These are phyloP conservation scores for Astragalus membranaceus DNA, from an alignment of 306 rosid genomes.

Conservation along the genomic window DNA sequence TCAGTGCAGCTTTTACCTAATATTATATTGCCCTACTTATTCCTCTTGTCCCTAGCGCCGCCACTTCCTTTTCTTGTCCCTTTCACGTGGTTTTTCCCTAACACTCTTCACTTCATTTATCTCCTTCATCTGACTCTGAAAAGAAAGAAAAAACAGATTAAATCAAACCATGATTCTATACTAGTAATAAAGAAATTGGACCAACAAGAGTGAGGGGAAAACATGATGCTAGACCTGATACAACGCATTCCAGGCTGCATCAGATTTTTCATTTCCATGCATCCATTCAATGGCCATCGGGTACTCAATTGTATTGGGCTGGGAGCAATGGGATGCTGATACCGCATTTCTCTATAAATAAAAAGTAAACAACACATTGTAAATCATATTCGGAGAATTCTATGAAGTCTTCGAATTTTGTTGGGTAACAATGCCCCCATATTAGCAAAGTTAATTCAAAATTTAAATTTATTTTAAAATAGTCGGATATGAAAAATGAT, in stretches of 20 bases:
- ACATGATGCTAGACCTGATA: constrained; percentile 26
- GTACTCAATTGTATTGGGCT: constrained; percentile 45
- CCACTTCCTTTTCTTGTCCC: too few relatives aligned
- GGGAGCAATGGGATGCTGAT: constrained; percentile 63
- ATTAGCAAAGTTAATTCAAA: too few relatives aligned
- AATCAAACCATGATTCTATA: background rate
- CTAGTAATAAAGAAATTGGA: background rate
- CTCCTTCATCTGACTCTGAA: constrained; percentile 35
- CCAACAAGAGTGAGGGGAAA: background rate
- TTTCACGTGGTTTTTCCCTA: too few relatives aligned
- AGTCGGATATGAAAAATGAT: too few relatives aligned
- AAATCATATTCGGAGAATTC: background rate
- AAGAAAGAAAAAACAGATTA: constrained; percentile 16
- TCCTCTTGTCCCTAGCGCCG: too few relatives aligned
- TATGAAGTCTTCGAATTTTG: too few relatives aligned
- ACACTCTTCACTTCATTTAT: constrained; percentile 17
- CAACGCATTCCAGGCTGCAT: constrained; percentile 36
- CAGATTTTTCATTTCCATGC: constrained; percentile 21
- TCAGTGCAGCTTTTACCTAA: too few relatives aligned
- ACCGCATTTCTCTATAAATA: constrained; percentile 43
- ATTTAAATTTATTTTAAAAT: too few relatives aligned
- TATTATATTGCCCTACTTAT: too few relatives aligned
- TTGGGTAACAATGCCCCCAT: too few relatives aligned
- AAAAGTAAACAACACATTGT: background rate
- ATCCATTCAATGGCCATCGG: constrained; percentile 43